Percentiles rank a stretch among this genome's conserved stretches.
Evolutionary conservation across 371 early-diverging fungal species (phyloP).

Genomic region (Mortierella sp.): DNA sequence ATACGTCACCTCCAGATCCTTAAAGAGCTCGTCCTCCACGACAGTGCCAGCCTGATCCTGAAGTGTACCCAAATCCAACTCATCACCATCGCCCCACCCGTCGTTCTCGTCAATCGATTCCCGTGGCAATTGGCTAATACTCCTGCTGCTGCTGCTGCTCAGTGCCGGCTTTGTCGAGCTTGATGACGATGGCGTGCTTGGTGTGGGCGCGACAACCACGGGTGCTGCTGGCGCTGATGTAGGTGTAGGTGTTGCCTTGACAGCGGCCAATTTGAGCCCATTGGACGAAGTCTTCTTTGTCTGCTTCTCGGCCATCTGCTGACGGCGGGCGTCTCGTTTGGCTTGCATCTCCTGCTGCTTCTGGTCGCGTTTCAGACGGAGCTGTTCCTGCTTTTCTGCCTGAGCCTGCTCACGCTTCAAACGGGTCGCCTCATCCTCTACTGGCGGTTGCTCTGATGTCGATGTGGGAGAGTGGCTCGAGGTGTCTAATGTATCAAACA

Average conservation of each 20-base stretch:
- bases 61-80: conserved; percentile 28
- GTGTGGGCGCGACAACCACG: neutral
- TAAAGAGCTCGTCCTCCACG: conserved; percentile 47
- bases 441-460: conserved; percentile 1
- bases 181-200: neutral
- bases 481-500: conserved; percentile 14
- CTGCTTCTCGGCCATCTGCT: conserved; percentile 53
- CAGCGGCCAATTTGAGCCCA: conserved; percentile 15
- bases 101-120: conserved; percentile 36
- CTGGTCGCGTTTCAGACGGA: conserved; percentile 48
- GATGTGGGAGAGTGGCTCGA: conserved; percentile 17
- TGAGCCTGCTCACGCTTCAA: conserved; percentile 37
- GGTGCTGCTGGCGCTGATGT: no score
- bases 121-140: conserved; percentile 22
- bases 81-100: conserved; percentile 44
- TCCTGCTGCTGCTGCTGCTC: conserved; percentile 2
- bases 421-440: conserved; percentile 37
- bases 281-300: conserved; percentile 23
- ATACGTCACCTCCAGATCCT: conserved; percentile 51
- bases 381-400: conserved; percentile 46
- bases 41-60: conserved; percentile 22
- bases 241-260: conserved; percentile 1
- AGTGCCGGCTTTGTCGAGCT: conserved; percentile 17
- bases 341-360: conserved; percentile 57
- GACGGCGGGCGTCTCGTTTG: conserved; percentile 51